phyloP scores from a whole-genome alignment of 2,329 filamentous ascomycete genomes.

The Capronia epimyces region DNA sequence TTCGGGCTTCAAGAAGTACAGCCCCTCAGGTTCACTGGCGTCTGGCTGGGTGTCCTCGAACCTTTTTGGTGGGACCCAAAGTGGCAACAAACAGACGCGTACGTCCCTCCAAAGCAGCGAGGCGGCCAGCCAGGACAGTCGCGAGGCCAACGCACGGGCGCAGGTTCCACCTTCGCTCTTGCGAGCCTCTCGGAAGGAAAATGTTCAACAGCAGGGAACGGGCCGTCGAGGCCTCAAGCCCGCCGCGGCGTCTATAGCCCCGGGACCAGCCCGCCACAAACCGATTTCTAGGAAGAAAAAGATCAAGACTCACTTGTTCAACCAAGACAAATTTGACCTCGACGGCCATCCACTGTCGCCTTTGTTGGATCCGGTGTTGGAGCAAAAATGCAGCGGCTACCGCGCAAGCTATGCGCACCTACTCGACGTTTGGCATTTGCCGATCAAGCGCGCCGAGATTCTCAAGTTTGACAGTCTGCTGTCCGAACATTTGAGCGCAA shows the following conservation, averaged over 20 bases:
- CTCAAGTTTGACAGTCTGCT: conserved; percentile 49
- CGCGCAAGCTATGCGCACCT: conserved; percentile 54
- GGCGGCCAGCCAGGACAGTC: conserved; percentile 18
- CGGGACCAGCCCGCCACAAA: conserved; percentile 21
- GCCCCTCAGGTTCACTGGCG: conserved; percentile 24
- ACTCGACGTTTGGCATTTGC: conserved; percentile 54
- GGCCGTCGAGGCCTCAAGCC: conserved; percentile 32
- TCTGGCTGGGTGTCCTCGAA: conserved; percentile 20
- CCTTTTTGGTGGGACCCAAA: conserved; percentile 20
- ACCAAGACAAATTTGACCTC: conserved; percentile 48
- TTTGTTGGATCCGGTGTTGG: conserved; percentile 47
- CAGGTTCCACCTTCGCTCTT: conserved; percentile 12
- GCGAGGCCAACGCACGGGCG: conserved; percentile 11
- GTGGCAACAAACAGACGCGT: conserved; percentile 8
- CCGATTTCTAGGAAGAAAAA: conserved; percentile 28
- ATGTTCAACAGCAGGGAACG: conserved; percentile 1
- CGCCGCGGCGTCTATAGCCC: conserved; percentile 34
- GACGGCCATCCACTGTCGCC: conserved; percentile 44
- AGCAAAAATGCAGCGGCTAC: conserved; percentile 49
- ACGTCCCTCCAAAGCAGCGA: conserved; percentile 19
- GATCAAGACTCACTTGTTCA: conserved; percentile 51
- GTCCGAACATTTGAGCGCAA: not conserved
- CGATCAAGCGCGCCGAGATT: conserved; percentile 52
- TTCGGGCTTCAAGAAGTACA: conserved; percentile 25
- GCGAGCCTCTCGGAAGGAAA: conserved; percentile 17